phyloP scores from a whole-genome alignment of 2,329 filamentous ascomycete genomes.

The Macroventuria anomochaeta region DNA sequence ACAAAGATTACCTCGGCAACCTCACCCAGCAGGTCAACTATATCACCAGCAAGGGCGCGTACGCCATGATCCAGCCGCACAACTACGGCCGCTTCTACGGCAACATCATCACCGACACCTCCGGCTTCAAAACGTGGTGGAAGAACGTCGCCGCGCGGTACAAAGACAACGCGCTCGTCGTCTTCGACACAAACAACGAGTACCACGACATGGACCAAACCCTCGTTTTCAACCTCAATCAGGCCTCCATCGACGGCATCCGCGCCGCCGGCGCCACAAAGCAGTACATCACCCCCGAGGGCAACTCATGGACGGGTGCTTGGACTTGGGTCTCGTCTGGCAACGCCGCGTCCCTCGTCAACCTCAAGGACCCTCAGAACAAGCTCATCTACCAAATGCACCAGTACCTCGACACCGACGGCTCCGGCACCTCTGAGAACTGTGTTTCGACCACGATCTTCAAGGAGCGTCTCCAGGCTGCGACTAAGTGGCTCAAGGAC shows the following conservation, averaged over 20 bases:
- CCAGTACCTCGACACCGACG: constrained; percentile 66
- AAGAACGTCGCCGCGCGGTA: constrained; percentile 49
- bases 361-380: constrained; percentile 59
- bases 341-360: constrained; percentile 54
- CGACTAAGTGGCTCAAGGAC: constrained; percentile 61
- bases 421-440: constrained; percentile 57
- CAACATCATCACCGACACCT: constrained; percentile 53
- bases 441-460: constrained; percentile 64
- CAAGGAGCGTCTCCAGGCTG: constrained; percentile 57
- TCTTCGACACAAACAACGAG: constrained; percentile 59
- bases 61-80: constrained; percentile 58
- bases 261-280: constrained; percentile 52
- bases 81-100: constrained; percentile 59
- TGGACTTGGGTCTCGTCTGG: constrained; percentile 59
- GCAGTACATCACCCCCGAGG: constrained; percentile 68
- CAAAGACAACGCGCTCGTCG: constrained; percentile 51
- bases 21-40: constrained; percentile 53
- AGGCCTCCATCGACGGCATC: constrained; percentile 57
- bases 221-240: constrained; percentile 56
- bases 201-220: constrained; percentile 54
- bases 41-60: constrained; percentile 56
- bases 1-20: constrained; percentile 54
- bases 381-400: constrained; percentile 68
- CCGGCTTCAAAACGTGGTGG: constrained; percentile 55
- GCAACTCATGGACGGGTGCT: constrained; percentile 57